Base-by-base conservation (phyloP, 2,329 filamentous ascomycete genomes). In the Aphanocladium album region DNA sequence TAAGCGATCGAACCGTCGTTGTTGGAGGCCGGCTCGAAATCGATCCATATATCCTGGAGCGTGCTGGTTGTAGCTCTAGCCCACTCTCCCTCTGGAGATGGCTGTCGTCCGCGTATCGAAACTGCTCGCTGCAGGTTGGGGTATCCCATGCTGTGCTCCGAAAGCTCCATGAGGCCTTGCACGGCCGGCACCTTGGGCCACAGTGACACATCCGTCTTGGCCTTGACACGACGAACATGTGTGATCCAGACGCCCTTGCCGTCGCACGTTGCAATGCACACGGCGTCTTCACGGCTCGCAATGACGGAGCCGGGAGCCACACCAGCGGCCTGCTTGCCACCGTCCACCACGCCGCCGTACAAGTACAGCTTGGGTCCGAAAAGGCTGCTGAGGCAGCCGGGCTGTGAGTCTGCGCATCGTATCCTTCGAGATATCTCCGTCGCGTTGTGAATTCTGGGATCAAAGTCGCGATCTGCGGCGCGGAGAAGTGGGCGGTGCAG, bases 131-230 rank as follows among this genome's bases (percentile, higher is more conserved):
- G 35, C 53, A 62, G 9, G 47, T 53, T 39, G 12, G 17, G 76
- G 47, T 16, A 76, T 61, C 3, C 72, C 73, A 27, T 60, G 43
- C 51, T 56, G 52, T 60, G 51, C 45, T 60, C 59, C 23, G 51
- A 55, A 21, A 77, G 66, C 58, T 74, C 65, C 11, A 67, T 37
- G 14, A 78, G 68, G 5, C 74, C 71, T 5, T 65, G 64, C 1
- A 70, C 68, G 0, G 75, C 75, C 0, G 75, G 74, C 0, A 76
- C 71, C 56, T 78, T 78, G 27, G 75, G 75, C 74, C 74, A 77
- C 8, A 77, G 67, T 21, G 73, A 69, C 27, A 68, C 64, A 62
- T 76, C 75, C 9, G 65, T 63, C 64, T 73, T 75, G 51, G 66
- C 66, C 67, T 76, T 77, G 50, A 73, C 67, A 6, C 73, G 69